Evolutionary conservation across 768 basidiomycete species (phyloP), one percentile per base, ranked within the genome.

Genomic region (Tylopilus sp.): DNA sequence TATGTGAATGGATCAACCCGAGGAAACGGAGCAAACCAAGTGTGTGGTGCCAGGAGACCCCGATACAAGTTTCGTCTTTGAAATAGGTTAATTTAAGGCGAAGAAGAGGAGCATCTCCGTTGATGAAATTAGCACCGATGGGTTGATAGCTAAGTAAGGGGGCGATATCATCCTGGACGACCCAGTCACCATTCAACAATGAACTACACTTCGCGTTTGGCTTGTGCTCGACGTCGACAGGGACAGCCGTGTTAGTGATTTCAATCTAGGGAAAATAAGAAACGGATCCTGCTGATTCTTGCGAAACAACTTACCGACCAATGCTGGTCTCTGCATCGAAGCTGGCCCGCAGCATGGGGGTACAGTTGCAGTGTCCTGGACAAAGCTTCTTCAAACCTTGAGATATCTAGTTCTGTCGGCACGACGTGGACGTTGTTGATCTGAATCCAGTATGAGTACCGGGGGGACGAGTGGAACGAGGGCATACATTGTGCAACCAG

Each of bases 11-110:
- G 3, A 35, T 30, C 12, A 40, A 7, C n/a, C n/a, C n/a, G n/a
- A n/a, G n/a, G 5, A 22, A 35, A 48, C 36, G 17, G 15, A 18
- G 48, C 51, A 20, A 49, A 69, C 70, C 70, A 10, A 71, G 65
- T 10, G 60, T 57, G 40, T 71, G 71, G 40, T 71, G 60, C 70
- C 69, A 71, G 2, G 66, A 62, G n/a, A 71, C 53, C 18, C 65
- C 71, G 30, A 70, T 57, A 26, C 58, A 58, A 0, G 68, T 71
- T 47, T 68, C 59, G 2, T 40, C 22, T 4, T 47, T 47, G 8
- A 67, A 56, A 13, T 67, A 25, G 1, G 59, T 62, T 31, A 71
- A 21, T 40, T 70, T 71, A 33, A 70, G 41, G 35, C 59, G 60
- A 26, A 67, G 57, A 33, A 67, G 55, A 9, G 62, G 57, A 21